A percentile compares a stretch with the other conserved stretches of the same genome.
These are phyloP conservation scores for Tetratostichococcus sp. DNA, from an alignment of 139 green algal genomes.

Conservation along the genomic window DNA sequence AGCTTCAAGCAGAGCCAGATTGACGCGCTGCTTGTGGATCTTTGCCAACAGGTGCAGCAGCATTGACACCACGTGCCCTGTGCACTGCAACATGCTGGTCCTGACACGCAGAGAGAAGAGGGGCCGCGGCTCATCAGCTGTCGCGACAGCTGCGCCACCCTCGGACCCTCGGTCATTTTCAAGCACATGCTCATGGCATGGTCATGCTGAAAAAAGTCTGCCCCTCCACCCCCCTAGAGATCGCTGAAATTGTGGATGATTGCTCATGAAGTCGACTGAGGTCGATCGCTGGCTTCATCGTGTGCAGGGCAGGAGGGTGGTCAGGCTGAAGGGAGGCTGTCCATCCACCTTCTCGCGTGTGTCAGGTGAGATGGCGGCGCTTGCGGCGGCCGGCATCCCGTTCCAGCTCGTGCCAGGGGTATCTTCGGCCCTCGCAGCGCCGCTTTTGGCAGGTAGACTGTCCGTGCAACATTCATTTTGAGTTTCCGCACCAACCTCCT, in stretches of 20 bases:
- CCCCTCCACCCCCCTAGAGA: no score
- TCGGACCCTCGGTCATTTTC: no score
- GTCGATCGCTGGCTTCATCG: no score
- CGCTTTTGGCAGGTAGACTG: conserved; percentile 56
- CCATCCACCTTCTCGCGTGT: conserved; percentile 63
- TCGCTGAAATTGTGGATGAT: no score
- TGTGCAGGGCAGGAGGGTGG: conserved; percentile 42
- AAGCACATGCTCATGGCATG: no score
- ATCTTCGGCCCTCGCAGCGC: conserved; percentile 61
- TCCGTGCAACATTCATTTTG: neutral
- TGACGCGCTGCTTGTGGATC: conserved; percentile 46
- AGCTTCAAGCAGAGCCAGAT: conserved; percentile 55
- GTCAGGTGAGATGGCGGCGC: conserved; percentile 50
- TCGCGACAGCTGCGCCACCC: no score
- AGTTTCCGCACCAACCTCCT: neutral
- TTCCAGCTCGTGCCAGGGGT: conserved; percentile 72
- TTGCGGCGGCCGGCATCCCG: conserved; percentile 29
- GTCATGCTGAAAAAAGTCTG: no score
- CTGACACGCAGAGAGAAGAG: neutral
- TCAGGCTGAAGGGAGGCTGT: conserved; percentile 76
- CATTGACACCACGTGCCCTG: neutral
- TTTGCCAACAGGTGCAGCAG: conserved; percentile 28
- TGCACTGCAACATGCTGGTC: neutral
- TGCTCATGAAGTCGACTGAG: no score
- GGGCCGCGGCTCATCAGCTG: no score